These are phyloP conservation scores for Rhizopogon salebrosus DNA, from an alignment of 768 basidiomycete genomes.

Conservation along the genomic window DNA sequence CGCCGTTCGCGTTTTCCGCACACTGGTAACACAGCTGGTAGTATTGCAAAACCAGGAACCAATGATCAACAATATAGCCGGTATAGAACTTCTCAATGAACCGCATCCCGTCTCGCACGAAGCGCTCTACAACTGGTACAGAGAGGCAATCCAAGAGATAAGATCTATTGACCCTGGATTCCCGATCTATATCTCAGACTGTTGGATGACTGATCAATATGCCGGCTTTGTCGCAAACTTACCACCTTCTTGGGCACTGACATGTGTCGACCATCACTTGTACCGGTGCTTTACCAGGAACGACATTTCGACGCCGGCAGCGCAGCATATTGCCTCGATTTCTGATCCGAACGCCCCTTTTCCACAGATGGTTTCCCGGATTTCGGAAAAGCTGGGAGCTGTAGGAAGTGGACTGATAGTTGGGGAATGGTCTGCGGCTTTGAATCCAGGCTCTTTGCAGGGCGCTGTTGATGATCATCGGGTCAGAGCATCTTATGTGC, in stretches of 20 bases:
- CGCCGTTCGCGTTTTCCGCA: conserved; percentile 44
- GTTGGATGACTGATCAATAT: conserved; percentile 68
- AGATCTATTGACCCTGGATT: conserved; percentile 47
- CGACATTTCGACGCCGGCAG: conserved; percentile 50
- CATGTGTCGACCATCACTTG: conserved; percentile 76
- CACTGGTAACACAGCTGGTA: conserved; percentile 29
- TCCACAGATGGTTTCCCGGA: conserved; percentile 37
- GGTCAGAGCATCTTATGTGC: conserved; percentile 44
- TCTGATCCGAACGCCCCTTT: conserved; percentile 33
- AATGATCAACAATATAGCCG: conserved; percentile 42
- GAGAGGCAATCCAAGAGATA: conserved; percentile 46
- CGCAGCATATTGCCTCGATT: conserved; percentile 49
- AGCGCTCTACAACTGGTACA: conserved; percentile 60
- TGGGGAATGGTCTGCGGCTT: conserved; percentile 76
- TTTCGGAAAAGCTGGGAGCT: conserved; percentile 26
- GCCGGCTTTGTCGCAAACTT: conserved; percentile 44
- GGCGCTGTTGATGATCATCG: conserved; percentile 38
- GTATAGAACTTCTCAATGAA: conserved; percentile 58
- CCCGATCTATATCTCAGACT: conserved; percentile 71
- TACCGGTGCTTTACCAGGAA: conserved; percentile 72
- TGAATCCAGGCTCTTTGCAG: conserved; percentile 60
- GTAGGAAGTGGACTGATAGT: conserved; percentile 55
- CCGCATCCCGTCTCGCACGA: conserved; percentile 47
- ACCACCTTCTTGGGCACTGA: conserved; percentile 29
- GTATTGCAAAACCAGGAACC: conserved; percentile 49